These are phyloP conservation scores for Erodium maritimum DNA, from an alignment of 345 rosid species.

Conservation along the genomic window DNA sequence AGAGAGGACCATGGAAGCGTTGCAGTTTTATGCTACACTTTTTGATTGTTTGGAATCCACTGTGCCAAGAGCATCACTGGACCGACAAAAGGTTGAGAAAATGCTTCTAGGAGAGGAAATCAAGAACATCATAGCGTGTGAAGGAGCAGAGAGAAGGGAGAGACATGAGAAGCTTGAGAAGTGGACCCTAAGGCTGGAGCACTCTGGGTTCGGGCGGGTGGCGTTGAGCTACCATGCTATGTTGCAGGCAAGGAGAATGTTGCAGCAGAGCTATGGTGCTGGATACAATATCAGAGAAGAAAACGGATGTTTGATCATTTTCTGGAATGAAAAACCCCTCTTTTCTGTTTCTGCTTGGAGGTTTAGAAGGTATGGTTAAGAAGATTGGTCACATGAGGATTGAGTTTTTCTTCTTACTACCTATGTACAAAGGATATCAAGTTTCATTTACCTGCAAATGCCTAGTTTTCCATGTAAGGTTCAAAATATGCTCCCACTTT, in stretches of 20 bases:
- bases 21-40: constrained; percentile 48
- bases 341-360: constrained; percentile 62
- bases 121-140: constrained; percentile 58
- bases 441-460: constrained; percentile 16
- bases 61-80: constrained; percentile 32
- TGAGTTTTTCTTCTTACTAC: constrained; percentile 4
- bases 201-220: constrained; percentile 47
- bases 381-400: constrained; percentile 2
- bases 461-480: constrained; percentile 9
- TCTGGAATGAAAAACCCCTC: constrained; percentile 57
- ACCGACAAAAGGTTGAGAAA: constrained; percentile 59
- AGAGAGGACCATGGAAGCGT: constrained; percentile 52
- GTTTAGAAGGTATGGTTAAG: constrained; percentile 31
- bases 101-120: constrained; percentile 66
- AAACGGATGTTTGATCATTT: constrained; percentile 39
- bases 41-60: constrained; percentile 66
- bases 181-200: constrained; percentile 52
- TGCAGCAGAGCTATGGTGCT: constrained; percentile 49
- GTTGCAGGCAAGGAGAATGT: constrained; percentile 42
- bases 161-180: constrained; percentile 68
- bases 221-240: constrained; percentile 53
- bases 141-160: constrained; percentile 50
- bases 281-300: constrained; percentile 57
- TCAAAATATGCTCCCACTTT: not conserved
- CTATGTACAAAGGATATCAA: constrained; percentile 24